Base-by-base conservation (phyloP, 805 yeast species). In the Saturnispora bothae region DNA sequence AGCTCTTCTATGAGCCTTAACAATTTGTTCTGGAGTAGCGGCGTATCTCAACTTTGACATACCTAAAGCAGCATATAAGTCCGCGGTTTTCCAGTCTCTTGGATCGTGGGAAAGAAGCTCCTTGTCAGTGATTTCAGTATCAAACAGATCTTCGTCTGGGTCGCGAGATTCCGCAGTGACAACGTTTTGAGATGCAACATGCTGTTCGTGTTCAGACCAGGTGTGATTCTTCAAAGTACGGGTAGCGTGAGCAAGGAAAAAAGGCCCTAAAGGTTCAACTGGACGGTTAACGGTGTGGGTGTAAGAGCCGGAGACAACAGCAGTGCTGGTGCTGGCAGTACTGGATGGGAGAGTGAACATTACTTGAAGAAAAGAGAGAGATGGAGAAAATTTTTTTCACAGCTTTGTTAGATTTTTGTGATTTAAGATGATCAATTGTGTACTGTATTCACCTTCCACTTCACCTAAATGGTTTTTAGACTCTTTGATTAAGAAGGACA, bases 71-170 rank as follows among this genome's bases (percentile, higher is more conserved):
- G 94, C 95, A 56, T 92, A 92, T 64, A 92, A 81, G 63, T 92
- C 96, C 49, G 92, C 94, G 38, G 79, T 67, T 67, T 92, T 92
- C 98, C 98, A 92, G 59, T 92, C 96, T 72, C 95, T 82, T 57
- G 98, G 96, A 60, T 92, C 97, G 55, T 83, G 94, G 23, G 71
- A 64, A 51, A 92, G 73, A 64, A 89, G 69, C 39, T 78, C 81
- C 39, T 64, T 77, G 36, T 64, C 60, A 60, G 76, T 81, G 42
- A 77, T 85, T 48, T 78, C 88, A 47, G 76, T 81, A 28, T 46
- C 47, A 35, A 46, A 46, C 54, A 86, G 94, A 38, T 72, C 77
- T 41, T 73, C 76, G 39, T 75, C 83, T 43, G 71, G 75, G 42
- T 59, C 63, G 45, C 71, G 56, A 50, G 73, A 80, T 51, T 83